phyloP scores from a whole-genome alignment of 331 rosid genomes.

The Malus hybrid region DNA sequence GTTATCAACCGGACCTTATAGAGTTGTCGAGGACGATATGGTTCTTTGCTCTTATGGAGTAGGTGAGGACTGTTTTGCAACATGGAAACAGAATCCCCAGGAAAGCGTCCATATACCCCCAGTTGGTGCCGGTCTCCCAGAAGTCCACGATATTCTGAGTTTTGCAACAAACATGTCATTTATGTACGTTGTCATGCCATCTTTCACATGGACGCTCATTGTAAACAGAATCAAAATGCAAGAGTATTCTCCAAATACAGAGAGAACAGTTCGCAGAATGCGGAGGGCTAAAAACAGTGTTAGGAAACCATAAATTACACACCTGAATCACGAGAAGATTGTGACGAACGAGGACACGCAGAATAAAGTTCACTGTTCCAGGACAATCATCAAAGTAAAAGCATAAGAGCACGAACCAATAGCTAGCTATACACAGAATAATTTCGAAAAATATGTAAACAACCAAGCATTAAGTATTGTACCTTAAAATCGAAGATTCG shows the following conservation, averaged over 20 bases:
- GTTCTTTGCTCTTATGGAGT: slow-evolving; percentile 5
- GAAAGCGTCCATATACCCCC: not conserved
- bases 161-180: not conserved
- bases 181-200: not conserved
- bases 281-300: not conserved
- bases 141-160: not conserved
- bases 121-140: not conserved
- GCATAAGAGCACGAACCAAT: not conserved
- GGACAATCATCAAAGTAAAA: not conserved
- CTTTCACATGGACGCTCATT: not conserved
- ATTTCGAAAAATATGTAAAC: not conserved
- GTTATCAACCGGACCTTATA: not conserved
- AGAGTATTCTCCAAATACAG: not conserved
- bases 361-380: slow-evolving; percentile 7
- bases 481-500: not conserved
- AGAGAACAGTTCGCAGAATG: not conserved
- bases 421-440: not conserved
- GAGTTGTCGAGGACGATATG: slow-evolving; percentile 2
- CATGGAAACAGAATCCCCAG: not conserved
- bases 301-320: not conserved
- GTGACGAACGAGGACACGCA: not conserved
- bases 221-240: not conserved
- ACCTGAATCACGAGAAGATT: not conserved
- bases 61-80: not conserved
- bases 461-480: not conserved